Base-by-base conservation (phyloP, 768 basidiomycete genomes). In the Suillus tomentosus region DNA sequence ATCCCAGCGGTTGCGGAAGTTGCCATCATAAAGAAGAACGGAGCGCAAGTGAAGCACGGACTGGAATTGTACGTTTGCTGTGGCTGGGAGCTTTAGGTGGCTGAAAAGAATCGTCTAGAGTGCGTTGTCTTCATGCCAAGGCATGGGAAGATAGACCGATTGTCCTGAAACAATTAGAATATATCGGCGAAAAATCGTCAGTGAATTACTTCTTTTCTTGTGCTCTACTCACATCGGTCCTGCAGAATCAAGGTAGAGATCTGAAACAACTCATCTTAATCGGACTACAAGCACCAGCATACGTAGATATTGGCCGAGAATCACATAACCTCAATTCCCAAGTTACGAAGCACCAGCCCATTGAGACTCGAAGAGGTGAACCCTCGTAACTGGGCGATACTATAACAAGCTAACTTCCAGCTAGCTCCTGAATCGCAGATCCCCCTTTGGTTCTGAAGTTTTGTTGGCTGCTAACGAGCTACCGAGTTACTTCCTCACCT, bases 151-250 rank as follows among this genome's bases (percentile, higher is more conserved):
- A 95, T 70, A 80, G 92, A 22, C 87, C 94, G 5, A 79, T 88
- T 15, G 90, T 96, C 8, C 83, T 99, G 61, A 84, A 91, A 15
- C 96, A 99, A 73, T 83, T 99, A 58, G 88, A 92, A 40, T 86
- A 88, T n/a, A 88, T 99, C 48, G 96, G 96, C 39, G 93, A 95
- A 71, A 94, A 94, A 84, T 93, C 92, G 92, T 94, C 63, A 73
- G 90, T 76, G 15, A 40, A 31, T 40, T 59, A 27, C 27, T 37
- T 19, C n/a, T 17, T 15, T 13, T 10, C 56, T 36, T 17, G 60
- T 42, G 24, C 34, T 17, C 45, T 17, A 34, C 45, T 66, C n/a
- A 71, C 11, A 0, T 15, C 19, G 36, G n/a, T 34, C 22, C 19
- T 37, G 42, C 53, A 76, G 75, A 60, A 69, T 72, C 43, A 72